Evolutionary conservation across 345 rosid genomes (phyloP).

Genomic region (Pugionium cornutum): DNA sequence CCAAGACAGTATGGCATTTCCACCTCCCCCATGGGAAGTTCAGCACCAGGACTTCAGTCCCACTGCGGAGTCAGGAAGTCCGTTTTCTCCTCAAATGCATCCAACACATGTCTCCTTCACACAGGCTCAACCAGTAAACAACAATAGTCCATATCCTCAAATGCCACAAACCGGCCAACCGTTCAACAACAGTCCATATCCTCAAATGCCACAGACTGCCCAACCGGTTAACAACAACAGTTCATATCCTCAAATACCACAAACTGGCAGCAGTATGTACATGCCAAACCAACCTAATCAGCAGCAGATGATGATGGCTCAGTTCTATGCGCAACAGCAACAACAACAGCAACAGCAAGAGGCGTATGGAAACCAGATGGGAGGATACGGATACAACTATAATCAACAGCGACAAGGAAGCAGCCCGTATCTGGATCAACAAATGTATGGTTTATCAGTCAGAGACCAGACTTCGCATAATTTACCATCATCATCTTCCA

Average conservation of each 20-base stretch:
- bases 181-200: too few species aligned
- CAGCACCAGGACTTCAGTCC: constrained; percentile 65
- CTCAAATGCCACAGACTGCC: too few species aligned
- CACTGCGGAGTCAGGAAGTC: constrained; percentile 50
- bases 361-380: constrained; percentile 39
- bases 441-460: constrained; percentile 69
- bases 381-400: constrained; percentile 72
- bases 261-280: too few species aligned
- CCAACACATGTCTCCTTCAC: constrained; percentile 50
- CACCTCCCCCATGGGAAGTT: constrained; percentile 98
- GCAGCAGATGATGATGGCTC: constrained; percentile 59
- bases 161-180: constrained; percentile 29
- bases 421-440: constrained; percentile 68
- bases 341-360: too few species aligned
- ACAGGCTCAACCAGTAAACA: constrained; percentile 47
- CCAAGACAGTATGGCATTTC: constrained; percentile 57
- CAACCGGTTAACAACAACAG: too few species aligned
- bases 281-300: constrained; percentile 39
- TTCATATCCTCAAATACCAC: too few species aligned
- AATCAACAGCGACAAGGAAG: constrained; percentile 72
- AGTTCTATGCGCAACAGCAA: constrained; percentile 40
- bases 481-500: constrained; percentile 42
- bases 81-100: constrained; percentile 65
- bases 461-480: constrained; percentile 61
- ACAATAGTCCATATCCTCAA: constrained; percentile 45